Conservation (phyloP, 2,329 filamentous ascomycete genomes). For the Talaromyces albobiverticillius region DNA sequence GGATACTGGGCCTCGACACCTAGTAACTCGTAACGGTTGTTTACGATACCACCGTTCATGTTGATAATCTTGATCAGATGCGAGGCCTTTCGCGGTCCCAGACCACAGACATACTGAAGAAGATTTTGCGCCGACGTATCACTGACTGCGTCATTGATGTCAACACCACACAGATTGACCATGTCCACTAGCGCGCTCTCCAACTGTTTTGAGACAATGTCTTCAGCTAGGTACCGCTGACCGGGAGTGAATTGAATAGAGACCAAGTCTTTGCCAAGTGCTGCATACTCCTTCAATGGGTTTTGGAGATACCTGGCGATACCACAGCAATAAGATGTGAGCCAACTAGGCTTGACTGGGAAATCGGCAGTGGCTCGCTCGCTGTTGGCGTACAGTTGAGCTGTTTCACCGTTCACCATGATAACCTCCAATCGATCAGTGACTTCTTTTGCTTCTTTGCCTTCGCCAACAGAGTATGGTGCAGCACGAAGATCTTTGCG, state of each 20-base stretch:
- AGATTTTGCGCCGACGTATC: slow-evolving; percentile 82
- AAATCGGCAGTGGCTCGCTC: slow-evolving; percentile 75
- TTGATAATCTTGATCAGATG: slow-evolving; percentile 86
- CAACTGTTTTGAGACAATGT: slow-evolving; percentile 79
- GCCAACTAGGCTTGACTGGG: slow-evolving; percentile 66
- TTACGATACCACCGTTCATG: slow-evolving; percentile 80
- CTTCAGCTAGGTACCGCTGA: slow-evolving; percentile 81
- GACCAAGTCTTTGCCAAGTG: slow-evolving; percentile 80
- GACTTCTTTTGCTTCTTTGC: slow-evolving; percentile 69
- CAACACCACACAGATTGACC: slow-evolving; percentile 93
- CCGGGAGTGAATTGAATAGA: slow-evolving; percentile 87
- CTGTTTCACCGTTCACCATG: slow-evolving; percentile 93
- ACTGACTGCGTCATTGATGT: slow-evolving; percentile 85
- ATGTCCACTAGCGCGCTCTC: slow-evolving; percentile 98
- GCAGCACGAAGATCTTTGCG: slow-evolving; percentile 74
- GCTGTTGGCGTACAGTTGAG: slow-evolving; percentile 92
- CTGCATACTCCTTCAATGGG: slow-evolving; percentile 93
- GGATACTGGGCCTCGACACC: slow-evolving; percentile 80
- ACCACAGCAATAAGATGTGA: slow-evolving; percentile 85
- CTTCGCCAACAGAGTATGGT: slow-evolving; percentile 80
- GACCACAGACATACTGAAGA: slow-evolving; percentile 83
- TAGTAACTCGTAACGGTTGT: slow-evolving; percentile 80
- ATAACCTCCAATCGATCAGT: slow-evolving; percentile 82
- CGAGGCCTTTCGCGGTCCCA: slow-evolving; percentile 87
- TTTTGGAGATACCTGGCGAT: slow-evolving; percentile 91